Evolutionary conservation across 331 rosid genomes (phyloP).

Genomic region (Rosa hybrid): DNA sequence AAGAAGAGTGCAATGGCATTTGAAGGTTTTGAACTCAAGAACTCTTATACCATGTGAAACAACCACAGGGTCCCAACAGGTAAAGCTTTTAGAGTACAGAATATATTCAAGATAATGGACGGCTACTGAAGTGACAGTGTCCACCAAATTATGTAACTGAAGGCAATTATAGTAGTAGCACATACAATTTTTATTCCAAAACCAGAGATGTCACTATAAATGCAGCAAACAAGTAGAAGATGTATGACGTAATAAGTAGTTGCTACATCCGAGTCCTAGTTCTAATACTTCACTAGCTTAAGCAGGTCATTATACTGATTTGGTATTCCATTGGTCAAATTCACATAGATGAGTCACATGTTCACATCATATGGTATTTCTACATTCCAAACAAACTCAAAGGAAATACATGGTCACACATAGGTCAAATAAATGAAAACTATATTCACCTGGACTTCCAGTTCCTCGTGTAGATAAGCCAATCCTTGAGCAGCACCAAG

Average conservation of each 20-base stretch:
- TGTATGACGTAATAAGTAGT: background rate
- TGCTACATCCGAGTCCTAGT: background rate
- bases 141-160: background rate
- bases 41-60: background rate
- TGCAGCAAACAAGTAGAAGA: background rate
- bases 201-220: background rate
- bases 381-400: background rate
- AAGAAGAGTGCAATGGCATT: background rate
- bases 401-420: background rate
- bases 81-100: background rate
- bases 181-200: background rate
- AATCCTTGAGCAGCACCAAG: constrained; percentile 90
- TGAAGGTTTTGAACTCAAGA: background rate
- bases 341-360: background rate
- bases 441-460: constrained; percentile 70
- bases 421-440: background rate
- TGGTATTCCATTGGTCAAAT: background rate
- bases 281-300: background rate
- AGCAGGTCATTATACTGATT: background rate
- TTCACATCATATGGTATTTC: background rate
- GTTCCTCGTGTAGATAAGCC: constrained; percentile 72
- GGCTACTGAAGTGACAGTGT: background rate
- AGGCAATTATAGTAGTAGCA: background rate
- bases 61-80: background rate
- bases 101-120: background rate